Evolutionary conservation across 805 yeast genomes (phyloP), one percentile per base, ranked within the genome.

Genomic region (Saturnispora ahearnii): DNA sequence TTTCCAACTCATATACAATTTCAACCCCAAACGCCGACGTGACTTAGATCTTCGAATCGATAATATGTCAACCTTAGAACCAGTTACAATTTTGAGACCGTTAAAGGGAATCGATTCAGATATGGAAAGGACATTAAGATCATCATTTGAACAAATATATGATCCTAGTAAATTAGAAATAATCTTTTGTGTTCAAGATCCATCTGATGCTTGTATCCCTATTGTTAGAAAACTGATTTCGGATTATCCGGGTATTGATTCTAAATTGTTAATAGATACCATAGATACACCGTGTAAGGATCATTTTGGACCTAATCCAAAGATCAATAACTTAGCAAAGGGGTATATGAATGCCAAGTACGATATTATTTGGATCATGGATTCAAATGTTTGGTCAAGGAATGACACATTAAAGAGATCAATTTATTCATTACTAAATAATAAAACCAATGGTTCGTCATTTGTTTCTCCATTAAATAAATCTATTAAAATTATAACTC

Each of bases 291-390:
- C 57, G 4, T 51, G 54, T 7, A 66, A 65, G 33, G 76, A 70
- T 49, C 74, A 74, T 55, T 83, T 70, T 58, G 96, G 96, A 2
- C 93, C 95, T 5, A 88, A 88, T 59, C 96, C 96, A 6, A 88
- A 88, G 65, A 86, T 88, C 49, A 87, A 87, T 65, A 88, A 88
- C 64, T 68, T 88, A 43, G 81, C 88, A n/a, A 85, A 85, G 62
- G 96, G 95, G 5, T 87, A 82, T 60, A 63, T 69, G 37, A 64
- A 64, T 2, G 91, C 96, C 7, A 75, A 77, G 56, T 70, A 77
- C 63, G 96, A 88, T 60, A 74, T 84, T 18, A 56, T 89, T 11
- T 88, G 96, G 96, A 79, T 87, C 13, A 73, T 86, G 68, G 96
- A 88, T 65, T 81, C 90, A 28, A 88, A 88, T 59, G 93, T 86